phyloP scores from a whole-genome alignment of 2,329 filamentous ascomycete species.

The Rhynchosporium secalis region DNA sequence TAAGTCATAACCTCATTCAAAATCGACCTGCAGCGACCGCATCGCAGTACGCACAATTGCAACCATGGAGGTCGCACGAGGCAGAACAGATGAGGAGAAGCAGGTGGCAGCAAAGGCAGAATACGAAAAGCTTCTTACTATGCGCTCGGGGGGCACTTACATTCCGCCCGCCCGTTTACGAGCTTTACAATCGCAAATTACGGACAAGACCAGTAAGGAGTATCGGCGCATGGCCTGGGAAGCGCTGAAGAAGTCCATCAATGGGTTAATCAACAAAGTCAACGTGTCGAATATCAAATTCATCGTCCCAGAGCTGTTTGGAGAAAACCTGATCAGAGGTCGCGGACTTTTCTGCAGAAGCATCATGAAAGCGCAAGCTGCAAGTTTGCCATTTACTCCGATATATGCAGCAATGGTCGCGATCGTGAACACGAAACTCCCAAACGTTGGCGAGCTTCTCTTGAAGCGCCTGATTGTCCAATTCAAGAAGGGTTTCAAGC shows the following conservation, averaged over 20 bases:
- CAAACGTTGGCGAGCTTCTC: constrained; percentile 88
- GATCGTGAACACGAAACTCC: constrained; percentile 96
- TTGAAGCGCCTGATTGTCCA: constrained; percentile 83
- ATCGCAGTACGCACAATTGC: constrained; percentile 7
- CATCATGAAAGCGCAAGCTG: constrained; percentile 98
- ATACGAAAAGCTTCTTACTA: constrained; percentile 87
- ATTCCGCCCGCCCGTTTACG: constrained; percentile 89
- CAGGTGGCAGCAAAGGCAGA: constrained; percentile 87
- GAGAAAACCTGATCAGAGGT: constrained; percentile 89
- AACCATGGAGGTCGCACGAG: constrained; percentile 29
- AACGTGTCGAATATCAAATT: constrained; percentile 97
- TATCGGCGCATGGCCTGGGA: constrained; percentile 99
- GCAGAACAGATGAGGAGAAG: constrained; percentile 74
- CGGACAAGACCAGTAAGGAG: constrained; percentile 92
- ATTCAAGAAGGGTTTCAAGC: constrained; percentile 92
- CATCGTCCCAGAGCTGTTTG: constrained; percentile 94
- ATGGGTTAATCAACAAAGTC: constrained; percentile 98
- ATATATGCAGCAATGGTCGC: constrained; percentile 96
- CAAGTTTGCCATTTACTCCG: constrained; percentile 91
- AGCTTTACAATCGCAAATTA: constrained; percentile 93
- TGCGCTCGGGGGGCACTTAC: constrained; percentile 94
- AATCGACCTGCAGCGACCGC: neutral
- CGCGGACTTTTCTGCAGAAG: constrained; percentile 91
- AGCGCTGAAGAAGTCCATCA: constrained; percentile 97
- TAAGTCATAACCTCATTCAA: no score